Evolutionary conservation across 2,329 filamentous ascomycete genomes (phyloP), one percentile per base, ranked within the genome.

Genomic region (Fusarium poae): DNA sequence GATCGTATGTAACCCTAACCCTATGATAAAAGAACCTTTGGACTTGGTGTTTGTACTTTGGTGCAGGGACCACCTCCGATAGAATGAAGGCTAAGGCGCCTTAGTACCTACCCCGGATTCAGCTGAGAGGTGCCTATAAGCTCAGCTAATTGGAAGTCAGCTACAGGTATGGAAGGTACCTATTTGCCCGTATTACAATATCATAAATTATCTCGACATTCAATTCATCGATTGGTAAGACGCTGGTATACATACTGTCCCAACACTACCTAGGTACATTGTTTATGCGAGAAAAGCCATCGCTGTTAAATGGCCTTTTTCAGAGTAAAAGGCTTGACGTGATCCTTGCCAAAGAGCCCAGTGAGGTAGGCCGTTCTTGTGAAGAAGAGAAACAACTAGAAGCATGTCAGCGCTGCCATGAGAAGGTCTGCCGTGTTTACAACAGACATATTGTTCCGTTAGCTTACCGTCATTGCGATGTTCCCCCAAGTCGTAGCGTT

Each of bases 401-500:
- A 34, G 16, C n/a, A 34, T 30, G 57, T 46, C 42, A 30, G n/a
- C 32, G 29, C n/a, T 29, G 46, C 27, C 8, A 29, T 50, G 11
- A 30, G 39, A 43, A 29, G 30, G 15, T 21, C 40, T 23, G 27
- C 8, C 27, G 12, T 27, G 21, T 20, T n/a, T 40, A 25, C 34
- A 51, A 27, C 9, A 51, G 30, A 29, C 13, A 29, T 8, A 23
- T 20, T 34, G 10, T 46, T 49, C 32, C 30, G 8, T 29, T 43
- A 9, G n/a, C 85, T 79, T 72, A 89, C 85, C 27, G 91, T 92
- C 50, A 85, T 83, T 10, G 85, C 89, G 65, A 94, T 83, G 72
- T 93, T 93, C 4, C 91, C 91, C 87, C 88, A 92, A n/a, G 89
- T 86, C 82, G 91, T 85, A 34, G 85, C 80, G 76, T 92, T 93